Conservation (phyloP, 2,329 filamentous ascomycete genomes). For the Exophiala dermatitidis region DNA sequence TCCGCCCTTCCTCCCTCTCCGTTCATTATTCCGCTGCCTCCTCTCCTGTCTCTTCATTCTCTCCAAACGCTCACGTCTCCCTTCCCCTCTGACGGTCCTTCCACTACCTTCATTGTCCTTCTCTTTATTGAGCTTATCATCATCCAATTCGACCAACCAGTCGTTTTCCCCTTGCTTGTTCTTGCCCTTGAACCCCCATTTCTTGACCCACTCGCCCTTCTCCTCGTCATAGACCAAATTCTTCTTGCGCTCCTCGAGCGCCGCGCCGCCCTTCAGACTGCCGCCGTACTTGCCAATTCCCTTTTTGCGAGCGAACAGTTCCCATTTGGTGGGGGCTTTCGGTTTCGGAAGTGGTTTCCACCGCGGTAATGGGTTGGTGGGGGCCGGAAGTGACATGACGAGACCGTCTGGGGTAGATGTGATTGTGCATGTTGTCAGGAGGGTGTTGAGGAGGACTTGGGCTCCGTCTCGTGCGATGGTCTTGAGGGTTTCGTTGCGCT, state of each 20-base stretch:
- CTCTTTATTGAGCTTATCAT: conserved; percentile 65
- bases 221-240: conserved; percentile 80
- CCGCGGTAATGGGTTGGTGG: conserved; percentile 56
- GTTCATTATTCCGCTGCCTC: conserved; percentile 58
- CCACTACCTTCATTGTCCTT: conserved; percentile 46
- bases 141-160: conserved; percentile 89
- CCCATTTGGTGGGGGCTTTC: conserved; percentile 86
- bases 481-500: conserved; percentile 62
- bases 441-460: conserved; percentile 87
- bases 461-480: conserved; percentile 78
- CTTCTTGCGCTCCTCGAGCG: conserved; percentile 51
- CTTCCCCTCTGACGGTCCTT: conserved; percentile 55
- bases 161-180: conserved; percentile 77
- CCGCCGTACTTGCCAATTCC: conserved; percentile 77
- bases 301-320: conserved; percentile 93
- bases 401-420: conserved; percentile 62
- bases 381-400: conserved; percentile 66
- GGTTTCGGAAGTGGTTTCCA: conserved; percentile 83
- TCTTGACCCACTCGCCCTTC: conserved; percentile 79
- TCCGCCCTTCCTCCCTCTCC: conserved; percentile 37
- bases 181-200: conserved; percentile 90
- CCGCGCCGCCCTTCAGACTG: conserved; percentile 49
- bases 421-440: conserved; percentile 80
- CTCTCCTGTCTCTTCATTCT: conserved; percentile 58
- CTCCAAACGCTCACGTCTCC: conserved; percentile 61